Conservation (phyloP, 2,329 filamentous ascomycete genomes). For the Kalaharituber pfeilii region DNA sequence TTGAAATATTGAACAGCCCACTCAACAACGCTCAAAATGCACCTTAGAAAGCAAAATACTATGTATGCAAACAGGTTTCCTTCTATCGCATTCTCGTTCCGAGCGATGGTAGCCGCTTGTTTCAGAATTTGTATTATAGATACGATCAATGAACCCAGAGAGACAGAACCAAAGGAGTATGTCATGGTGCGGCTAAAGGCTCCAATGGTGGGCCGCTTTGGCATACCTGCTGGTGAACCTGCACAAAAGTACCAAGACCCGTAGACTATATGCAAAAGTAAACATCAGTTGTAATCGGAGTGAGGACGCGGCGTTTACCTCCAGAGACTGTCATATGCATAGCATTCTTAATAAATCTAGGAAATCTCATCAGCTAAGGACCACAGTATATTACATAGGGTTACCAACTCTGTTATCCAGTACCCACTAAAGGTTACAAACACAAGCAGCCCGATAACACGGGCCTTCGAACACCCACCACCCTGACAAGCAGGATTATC, state of each 20-base stretch:
- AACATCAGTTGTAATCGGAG: not conserved
- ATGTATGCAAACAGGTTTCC: conserved; percentile 52
- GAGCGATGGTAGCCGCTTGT: conserved; percentile 64
- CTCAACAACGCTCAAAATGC: conserved; percentile 57
- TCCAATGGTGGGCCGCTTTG: conserved; percentile 63
- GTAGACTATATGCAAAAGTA: conserved; percentile 39
- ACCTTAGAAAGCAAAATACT: conserved; percentile 58
- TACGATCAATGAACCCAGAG: conserved; percentile 66
- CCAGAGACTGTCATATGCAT: conserved; percentile 77
- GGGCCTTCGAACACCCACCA: conserved; percentile 50
- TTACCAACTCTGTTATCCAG: conserved; percentile 58
- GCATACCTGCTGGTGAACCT: conserved; percentile 44
- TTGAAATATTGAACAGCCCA: conserved; percentile 85
- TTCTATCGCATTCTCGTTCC: conserved; percentile 43
- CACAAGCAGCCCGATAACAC: conserved; percentile 66
- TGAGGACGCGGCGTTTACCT: not conserved
- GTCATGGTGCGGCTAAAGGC: conserved; percentile 67
- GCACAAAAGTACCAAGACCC: conserved; percentile 81
- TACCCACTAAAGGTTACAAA: conserved; percentile 86
- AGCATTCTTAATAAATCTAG: conserved; percentile 54
- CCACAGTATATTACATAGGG: conserved; percentile 32
- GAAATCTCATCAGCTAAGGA: not conserved
- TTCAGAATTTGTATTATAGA: conserved; percentile 74
- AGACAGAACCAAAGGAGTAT: conserved; percentile 84
- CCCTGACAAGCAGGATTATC: conserved; percentile 32